Evolutionary conservation across 768 basidiomycete species (phyloP).

Genomic region (Mycena polygramma): DNA sequence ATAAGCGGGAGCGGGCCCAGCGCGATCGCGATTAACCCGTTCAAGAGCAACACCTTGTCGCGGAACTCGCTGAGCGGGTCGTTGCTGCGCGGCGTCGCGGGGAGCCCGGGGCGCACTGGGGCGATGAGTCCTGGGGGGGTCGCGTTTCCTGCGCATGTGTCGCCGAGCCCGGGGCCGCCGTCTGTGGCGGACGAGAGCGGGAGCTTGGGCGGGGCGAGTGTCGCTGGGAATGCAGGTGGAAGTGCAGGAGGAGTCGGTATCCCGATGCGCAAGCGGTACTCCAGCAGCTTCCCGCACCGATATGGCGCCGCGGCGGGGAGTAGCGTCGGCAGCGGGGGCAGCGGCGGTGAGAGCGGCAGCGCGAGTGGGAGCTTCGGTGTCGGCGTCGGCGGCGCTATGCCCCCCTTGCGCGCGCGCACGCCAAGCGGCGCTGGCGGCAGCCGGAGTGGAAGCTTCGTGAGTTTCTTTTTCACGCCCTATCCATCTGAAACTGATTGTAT

Average conservation of each 20-base stretch:
- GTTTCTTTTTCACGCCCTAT: conserved; percentile 11
- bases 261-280: conserved; percentile 72
- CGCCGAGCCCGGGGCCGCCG: not conserved
- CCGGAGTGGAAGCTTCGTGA: conserved; percentile 29
- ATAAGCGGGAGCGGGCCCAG: not conserved
- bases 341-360: not conserved
- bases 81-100: conserved; percentile 24
- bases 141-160: no score
- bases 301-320: no score
- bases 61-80: conserved; percentile 29
- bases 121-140: no score
- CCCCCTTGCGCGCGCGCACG: not conserved
- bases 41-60: conserved; percentile 47
- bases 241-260: conserved; percentile 14
- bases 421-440: conserved; percentile 23
- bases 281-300: conserved; percentile 86
- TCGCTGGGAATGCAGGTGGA: no score
- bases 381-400: not conserved
- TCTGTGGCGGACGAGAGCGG: not conserved
- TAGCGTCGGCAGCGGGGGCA: conserved; percentile 46
- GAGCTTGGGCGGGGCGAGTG: no score
- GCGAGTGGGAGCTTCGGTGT: no score
- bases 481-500: not conserved
- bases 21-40: conserved; percentile 38
- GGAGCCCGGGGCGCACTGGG: conserved; percentile 34